Conservation (phyloP, 225 moss, liverwort and hornwort genomes). For the Rhytidiadelphus loreus region DNA sequence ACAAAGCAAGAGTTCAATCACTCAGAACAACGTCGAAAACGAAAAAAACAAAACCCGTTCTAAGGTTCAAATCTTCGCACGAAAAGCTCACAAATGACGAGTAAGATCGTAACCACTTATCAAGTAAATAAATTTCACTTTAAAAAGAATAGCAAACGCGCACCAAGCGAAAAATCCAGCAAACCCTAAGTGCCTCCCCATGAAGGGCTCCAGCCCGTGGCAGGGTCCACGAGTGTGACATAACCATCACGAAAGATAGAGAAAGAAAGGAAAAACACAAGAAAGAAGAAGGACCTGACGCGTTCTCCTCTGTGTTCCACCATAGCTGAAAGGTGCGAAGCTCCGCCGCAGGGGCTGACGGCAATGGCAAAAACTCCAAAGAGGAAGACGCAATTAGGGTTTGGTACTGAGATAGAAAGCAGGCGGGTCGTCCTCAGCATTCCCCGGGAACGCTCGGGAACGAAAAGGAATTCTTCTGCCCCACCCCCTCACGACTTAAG, state of each 20-base stretch:
- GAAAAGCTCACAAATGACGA: background rate
- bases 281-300: constrained; percentile 27
- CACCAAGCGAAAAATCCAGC: background rate
- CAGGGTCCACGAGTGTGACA: background rate
- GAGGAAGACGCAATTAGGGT: background rate
- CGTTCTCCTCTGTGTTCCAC: constrained; percentile 70
- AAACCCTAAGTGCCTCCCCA: background rate
- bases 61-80: background rate
- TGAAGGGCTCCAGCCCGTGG: background rate
- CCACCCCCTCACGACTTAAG: too few relatives aligned
- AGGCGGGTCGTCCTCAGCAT: background rate
- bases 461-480: background rate
- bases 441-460: background rate
- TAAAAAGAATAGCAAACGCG: background rate
- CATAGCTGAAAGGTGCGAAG: constrained; percentile 25
- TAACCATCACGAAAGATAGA: background rate
- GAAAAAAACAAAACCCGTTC: background rate
- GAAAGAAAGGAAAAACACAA: background rate
- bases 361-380: background rate
- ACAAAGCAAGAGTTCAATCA: background rate
- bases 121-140: background rate
- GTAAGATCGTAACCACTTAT: background rate
- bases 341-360: constrained; percentile 1
- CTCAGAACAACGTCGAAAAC: background rate
- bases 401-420: background rate